These are phyloP conservation scores for Marasmius tenuissimus DNA, from an alignment of 1,284 basidiomycete genomes.

Conservation along the genomic window DNA sequence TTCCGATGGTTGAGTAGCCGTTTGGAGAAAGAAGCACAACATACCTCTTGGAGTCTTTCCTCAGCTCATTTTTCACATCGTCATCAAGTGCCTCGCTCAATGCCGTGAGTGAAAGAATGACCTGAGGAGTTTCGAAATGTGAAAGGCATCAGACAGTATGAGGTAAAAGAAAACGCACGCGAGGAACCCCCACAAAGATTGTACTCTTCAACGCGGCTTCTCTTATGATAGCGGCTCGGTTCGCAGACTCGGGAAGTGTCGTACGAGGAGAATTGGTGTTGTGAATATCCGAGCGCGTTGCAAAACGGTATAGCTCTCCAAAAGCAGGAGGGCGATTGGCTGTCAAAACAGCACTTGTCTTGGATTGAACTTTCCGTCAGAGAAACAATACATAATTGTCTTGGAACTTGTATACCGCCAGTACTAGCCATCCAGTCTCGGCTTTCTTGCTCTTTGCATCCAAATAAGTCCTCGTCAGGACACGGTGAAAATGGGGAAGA, in stretches of 20 bases:
- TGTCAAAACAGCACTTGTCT: conserved; percentile 85
- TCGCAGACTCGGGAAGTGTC: conserved; percentile 53
- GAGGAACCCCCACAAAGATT: conserved; percentile 90
- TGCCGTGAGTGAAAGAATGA: conserved; percentile 81
- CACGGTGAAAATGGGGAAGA: conserved; percentile 46
- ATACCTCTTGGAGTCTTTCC: conserved; percentile 69
- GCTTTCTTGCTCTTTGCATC: conserved; percentile 67
- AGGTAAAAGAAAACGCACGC: conserved; percentile 49
- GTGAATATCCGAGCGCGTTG: conserved; percentile 51
- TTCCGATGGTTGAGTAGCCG: background rate
- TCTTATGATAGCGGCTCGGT: conserved; percentile 83
- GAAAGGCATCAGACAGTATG: conserved; percentile 10
- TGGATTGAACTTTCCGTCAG: conserved; percentile 13
- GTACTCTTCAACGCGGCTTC: conserved; percentile 93
- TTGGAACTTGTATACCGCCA: conserved; percentile 58
- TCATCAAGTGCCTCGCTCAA: conserved; percentile 74
- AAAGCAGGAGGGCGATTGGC: conserved; percentile 81
- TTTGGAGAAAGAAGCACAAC: conserved; percentile 18
- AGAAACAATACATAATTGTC: conserved; percentile 4
- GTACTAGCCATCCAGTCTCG: conserved; percentile 81
- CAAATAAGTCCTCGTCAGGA: conserved; percentile 58
- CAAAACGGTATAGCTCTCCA: conserved; percentile 78
- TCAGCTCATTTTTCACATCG: conserved; percentile 72
- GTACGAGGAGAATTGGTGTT: conserved; percentile 40
- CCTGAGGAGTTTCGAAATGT: conserved; percentile 41